These are phyloP conservation scores for Penicillium sp. DNA, from an alignment of 2,329 filamentous ascomycete genomes.

Conservation along the genomic window DNA sequence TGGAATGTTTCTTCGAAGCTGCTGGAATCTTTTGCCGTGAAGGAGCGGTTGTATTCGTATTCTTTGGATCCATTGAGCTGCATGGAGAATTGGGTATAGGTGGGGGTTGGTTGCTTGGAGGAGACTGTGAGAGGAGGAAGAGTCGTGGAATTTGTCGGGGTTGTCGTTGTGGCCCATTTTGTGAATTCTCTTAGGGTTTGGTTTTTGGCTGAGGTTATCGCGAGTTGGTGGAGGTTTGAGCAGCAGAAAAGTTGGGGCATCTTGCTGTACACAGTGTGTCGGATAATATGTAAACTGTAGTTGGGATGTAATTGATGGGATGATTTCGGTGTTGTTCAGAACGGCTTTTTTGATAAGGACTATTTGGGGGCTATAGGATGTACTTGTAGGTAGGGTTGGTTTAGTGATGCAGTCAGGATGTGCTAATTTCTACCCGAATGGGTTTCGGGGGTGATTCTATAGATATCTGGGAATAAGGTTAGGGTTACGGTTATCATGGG, in stretches of 20 bases:
- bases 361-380: no score
- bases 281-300: no score
- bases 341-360: no score
- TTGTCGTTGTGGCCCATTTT: not conserved
- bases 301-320: no score
- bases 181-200: not conserved
- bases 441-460: not conserved
- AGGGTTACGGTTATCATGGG: not conserved
- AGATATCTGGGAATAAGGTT: not conserved
- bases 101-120: not conserved
- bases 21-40: not conserved
- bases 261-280: not conserved
- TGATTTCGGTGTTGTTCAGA: no score
- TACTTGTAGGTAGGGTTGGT: no score
- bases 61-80: not conserved
- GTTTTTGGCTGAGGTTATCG: not conserved
- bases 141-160: not conserved
- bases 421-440: not conserved
- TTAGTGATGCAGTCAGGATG: not conserved
- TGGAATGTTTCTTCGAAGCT: not conserved
- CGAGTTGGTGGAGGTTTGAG: not conserved
- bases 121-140: no score
- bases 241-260: conserved; percentile 3
- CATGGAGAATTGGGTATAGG: not conserved
- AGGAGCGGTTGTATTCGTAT: not conserved